Conservation (phyloP, 805 yeast species). For the Cyberlindnera maclurae region DNA sequence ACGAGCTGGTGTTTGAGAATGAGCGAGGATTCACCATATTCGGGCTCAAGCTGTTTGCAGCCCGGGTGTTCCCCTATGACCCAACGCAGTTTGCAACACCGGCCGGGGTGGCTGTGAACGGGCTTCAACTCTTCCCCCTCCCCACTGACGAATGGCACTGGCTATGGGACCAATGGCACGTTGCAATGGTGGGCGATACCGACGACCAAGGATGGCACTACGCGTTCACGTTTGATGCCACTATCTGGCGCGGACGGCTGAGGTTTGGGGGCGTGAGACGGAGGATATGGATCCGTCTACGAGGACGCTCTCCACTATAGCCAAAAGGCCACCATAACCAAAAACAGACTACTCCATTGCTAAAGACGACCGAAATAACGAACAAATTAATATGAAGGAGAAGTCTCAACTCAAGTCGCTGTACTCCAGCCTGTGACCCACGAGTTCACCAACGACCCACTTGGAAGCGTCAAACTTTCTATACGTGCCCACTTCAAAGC, state of each 20-base stretch:
- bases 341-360: no score
- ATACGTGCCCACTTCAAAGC: slow-evolving; percentile 11
- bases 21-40: slow-evolving; percentile 47
- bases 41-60: slow-evolving; percentile 46
- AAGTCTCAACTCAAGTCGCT: slow-evolving; percentile 1
- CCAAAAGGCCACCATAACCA: no score
- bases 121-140: slow-evolving; percentile 26
- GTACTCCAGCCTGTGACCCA: slow-evolving; percentile 13
- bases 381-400: background rate
- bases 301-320: slow-evolving; percentile 9
- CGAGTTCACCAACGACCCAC: slow-evolving; percentile 17
- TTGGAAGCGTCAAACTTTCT: slow-evolving; percentile 19
- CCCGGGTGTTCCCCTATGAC: slow-evolving; percentile 39
- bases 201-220: slow-evolving; percentile 88
- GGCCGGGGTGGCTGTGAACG: slow-evolving; percentile 17
- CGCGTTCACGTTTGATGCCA: slow-evolving; percentile 40
- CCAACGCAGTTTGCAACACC: slow-evolving; percentile 30
- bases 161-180: slow-evolving; percentile 69
- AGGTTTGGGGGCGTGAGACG: slow-evolving; percentile 49
- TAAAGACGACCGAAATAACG: no score
- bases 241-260: slow-evolving; percentile 52
- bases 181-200: slow-evolving; percentile 58
- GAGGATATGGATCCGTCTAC: slow-evolving; percentile 52
- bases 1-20: slow-evolving; percentile 43
- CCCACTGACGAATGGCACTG: slow-evolving; percentile 61